A percentile compares a stretch with the other conserved stretches of the same genome.
Conservation (phyloP, 129 eudicot genomes). For the Flaveria bidentis region DNA sequence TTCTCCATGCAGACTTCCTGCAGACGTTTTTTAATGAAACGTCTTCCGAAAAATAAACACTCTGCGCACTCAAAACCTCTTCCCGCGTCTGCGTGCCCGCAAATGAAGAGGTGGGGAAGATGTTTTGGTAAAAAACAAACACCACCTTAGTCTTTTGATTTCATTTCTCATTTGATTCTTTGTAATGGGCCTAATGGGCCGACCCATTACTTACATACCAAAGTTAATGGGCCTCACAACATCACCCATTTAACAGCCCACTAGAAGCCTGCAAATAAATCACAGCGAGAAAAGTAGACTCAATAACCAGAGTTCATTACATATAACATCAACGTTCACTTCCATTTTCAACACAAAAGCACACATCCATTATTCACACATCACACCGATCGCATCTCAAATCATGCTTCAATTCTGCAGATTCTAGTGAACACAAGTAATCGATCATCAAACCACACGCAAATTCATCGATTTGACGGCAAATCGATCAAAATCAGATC, state of each 20-base stretch:
- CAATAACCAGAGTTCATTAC: neutral
- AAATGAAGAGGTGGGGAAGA: no score
- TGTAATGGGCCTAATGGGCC: no score
- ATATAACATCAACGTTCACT: neutral
- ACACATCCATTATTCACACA: neutral
- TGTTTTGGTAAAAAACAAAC: no score
- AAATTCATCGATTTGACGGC: slow-evolving; percentile 12
- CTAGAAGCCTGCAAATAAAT: neutral
- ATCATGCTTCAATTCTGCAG: neutral
- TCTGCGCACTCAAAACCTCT: no score
- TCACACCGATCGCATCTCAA: slow-evolving; percentile 5
- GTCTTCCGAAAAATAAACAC: no score
- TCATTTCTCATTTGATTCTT: no score
- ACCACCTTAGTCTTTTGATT: no score
- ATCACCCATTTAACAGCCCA: neutral
- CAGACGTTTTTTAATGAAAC: no score
- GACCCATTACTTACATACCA: no score
- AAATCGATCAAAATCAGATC: slow-evolving; percentile 42
- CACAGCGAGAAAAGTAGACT: neutral
- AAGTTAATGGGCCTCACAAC: neutral
- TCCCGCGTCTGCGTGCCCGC: no score
- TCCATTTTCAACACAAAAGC: neutral
- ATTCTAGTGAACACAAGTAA: neutral
- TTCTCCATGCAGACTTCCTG: no score
- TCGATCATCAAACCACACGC: slow-evolving; percentile 16